These are phyloP conservation scores for Wickerhamiella brachini DNA, from an alignment of 805 yeast genomes.

Conservation along the genomic window DNA sequence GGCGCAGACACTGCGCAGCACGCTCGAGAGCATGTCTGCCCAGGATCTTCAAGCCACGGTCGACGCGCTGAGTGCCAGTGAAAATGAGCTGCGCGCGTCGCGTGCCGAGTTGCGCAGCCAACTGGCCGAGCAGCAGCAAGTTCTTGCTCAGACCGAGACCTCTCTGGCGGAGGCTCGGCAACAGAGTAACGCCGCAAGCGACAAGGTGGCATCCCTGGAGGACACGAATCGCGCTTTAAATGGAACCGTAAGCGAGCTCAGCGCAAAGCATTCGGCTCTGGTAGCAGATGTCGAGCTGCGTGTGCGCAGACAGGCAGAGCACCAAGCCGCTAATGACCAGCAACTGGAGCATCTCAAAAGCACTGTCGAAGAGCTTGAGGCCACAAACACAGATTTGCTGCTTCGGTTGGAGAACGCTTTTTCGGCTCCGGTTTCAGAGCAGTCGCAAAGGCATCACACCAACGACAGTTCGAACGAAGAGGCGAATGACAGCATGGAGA, in stretches of 20 bases:
- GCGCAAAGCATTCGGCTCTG: background rate
- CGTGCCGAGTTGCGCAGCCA: conserved; percentile 1
- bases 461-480: no score
- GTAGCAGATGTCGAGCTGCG: background rate
- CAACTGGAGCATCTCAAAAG: background rate
- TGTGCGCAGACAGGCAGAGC: background rate
- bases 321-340: background rate
- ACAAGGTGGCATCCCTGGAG: background rate
- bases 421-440: background rate
- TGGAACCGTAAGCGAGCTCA: background rate
- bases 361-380: background rate
- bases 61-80: background rate
- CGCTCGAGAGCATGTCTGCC: background rate
- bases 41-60: conserved; percentile 1
- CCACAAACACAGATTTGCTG: background rate
- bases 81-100: background rate
- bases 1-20: background rate
- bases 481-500: background rate
- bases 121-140: background rate
- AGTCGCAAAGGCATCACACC: no score
- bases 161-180: background rate
- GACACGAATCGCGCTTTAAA: background rate
- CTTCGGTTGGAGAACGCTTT: background rate
- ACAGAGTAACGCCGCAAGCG: background rate
- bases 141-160: background rate